Evolutionary conservation across 257 asterid species (phyloP).

Genomic region (Fraxinus anomala): DNA sequence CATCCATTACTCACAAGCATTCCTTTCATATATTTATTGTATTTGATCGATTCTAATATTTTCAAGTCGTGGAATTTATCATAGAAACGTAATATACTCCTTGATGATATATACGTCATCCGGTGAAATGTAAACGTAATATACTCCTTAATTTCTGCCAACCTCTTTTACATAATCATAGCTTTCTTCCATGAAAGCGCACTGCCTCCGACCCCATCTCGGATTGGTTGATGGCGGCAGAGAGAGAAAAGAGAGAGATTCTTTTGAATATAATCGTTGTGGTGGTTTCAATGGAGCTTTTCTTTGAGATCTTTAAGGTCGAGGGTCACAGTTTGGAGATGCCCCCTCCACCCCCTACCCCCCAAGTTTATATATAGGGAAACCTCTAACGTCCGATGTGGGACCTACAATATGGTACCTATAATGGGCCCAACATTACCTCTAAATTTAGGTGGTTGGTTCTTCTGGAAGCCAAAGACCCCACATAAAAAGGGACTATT

Average conservation of each 20-base stretch:
- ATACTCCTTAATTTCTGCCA: conserved; percentile 1
- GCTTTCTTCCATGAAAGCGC: conserved; percentile 31
- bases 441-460: conserved; percentile 39
- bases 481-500: conserved; percentile 31
- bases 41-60: not conserved
- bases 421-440: conserved; percentile 18
- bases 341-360: conserved; percentile 31
- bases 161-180: not conserved
- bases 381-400: conserved; percentile 35
- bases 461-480: conserved; percentile 42
- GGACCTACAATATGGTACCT: conserved; percentile 30
- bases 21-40: too few species aligned
- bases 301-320: conserved; percentile 65
- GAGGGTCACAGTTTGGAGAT: conserved; percentile 54
- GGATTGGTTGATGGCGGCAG: conserved; percentile 26
- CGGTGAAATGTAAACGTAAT: not conserved
- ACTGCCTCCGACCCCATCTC: conserved; percentile 31
- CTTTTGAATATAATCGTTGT: conserved; percentile 27
- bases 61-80: not conserved
- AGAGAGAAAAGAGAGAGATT: conserved; percentile 12
- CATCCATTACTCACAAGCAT: too few species aligned
- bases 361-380: conserved; percentile 28
- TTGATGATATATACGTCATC: not conserved
- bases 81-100: not conserved
- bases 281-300: conserved; percentile 57